phyloP scores from a whole-genome alignment of 2,329 filamentous ascomycete species.

The Aspergillus pseudonomiae region DNA sequence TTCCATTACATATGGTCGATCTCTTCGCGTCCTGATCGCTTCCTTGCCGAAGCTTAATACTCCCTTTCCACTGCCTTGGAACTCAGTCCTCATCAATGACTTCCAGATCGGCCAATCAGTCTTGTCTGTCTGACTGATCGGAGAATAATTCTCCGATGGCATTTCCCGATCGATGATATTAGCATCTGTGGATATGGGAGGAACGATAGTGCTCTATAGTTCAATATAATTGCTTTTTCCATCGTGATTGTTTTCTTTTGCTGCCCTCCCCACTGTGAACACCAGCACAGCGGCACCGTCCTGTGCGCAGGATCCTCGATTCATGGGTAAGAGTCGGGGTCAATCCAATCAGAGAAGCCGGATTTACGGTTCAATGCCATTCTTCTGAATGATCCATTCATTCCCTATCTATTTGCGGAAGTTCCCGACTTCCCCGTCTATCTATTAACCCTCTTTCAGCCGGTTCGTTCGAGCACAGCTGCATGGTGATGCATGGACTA shows the following conservation, averaged over 20 bases:
- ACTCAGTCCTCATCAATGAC: constrained; percentile 6
- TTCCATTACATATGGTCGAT: neutral
- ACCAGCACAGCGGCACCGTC: neutral
- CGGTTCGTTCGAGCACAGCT: neutral
- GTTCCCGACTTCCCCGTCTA: neutral
- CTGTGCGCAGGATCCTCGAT: constrained; percentile 1
- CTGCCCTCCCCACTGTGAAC: neutral
- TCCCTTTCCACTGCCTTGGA: constrained; percentile 16
- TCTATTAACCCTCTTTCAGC: neutral
- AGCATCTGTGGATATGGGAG: neutral
- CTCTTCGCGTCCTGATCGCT: neutral
- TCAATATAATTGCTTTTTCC: neutral
- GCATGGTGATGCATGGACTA: neutral
- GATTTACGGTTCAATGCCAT: neutral
- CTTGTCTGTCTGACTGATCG: neutral
- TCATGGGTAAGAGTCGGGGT: neutral
- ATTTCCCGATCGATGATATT: constrained; percentile 4
- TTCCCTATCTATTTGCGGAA: neutral
- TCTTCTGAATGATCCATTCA: neutral
- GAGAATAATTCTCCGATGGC: neutral
- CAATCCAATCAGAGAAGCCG: neutral
- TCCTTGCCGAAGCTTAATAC: constrained; percentile 20
- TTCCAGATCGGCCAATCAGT: constrained; percentile 17
- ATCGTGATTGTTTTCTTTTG: neutral
- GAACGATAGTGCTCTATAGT: constrained; percentile 4